A percentile compares a stretch with the other conserved stretches of the same genome.
phyloP scores from a whole-genome alignment of 176 grass and related monocot genomes.

The Hsuehochloa calcarea region DNA sequence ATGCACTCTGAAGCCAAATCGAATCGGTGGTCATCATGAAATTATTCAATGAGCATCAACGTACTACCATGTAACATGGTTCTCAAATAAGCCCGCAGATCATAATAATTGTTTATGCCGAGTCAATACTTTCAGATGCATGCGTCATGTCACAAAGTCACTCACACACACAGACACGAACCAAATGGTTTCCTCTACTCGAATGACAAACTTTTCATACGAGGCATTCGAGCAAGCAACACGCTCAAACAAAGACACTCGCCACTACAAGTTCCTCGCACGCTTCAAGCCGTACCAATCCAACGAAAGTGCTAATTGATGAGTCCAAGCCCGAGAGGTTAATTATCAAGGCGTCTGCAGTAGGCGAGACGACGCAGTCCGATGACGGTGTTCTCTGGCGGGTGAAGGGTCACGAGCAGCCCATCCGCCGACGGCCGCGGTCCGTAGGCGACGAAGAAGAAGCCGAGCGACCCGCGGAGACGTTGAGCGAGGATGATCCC shows the following conservation, averaged over 20 bases:
- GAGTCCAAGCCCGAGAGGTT: not conserved
- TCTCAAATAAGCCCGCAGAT: slow-evolving; percentile 12
- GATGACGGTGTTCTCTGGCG: slow-evolving; percentile 97
- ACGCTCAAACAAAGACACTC: not conserved
- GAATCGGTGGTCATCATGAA: no score
- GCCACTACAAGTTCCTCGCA: not conserved
- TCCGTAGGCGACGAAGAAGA: slow-evolving; percentile 92
- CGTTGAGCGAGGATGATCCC: slow-evolving; percentile 92
- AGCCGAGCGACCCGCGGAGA: slow-evolving; percentile 79
- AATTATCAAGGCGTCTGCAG: slow-evolving; percentile 75
- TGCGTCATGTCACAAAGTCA: slow-evolving; percentile 10
- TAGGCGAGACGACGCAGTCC: slow-evolving; percentile 75
- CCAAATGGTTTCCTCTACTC: slow-evolving; percentile 1
- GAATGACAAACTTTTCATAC: not conserved
- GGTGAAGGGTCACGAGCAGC: slow-evolving; percentile 77
- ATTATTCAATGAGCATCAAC: no score
- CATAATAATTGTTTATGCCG: slow-evolving; percentile 23
- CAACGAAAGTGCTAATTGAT: not conserved
- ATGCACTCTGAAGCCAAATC: no score
- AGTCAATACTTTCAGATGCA: slow-evolving; percentile 26
- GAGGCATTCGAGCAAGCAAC: not conserved
- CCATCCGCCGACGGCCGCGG: slow-evolving; percentile 46
- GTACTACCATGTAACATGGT: slow-evolving; percentile 24
- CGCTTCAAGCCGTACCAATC: not conserved
- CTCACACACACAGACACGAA: not conserved